These are phyloP conservation scores for Hsuehochloa calcarea DNA, from an alignment of 176 grass and related monocot genomes.

Conservation along the genomic window DNA sequence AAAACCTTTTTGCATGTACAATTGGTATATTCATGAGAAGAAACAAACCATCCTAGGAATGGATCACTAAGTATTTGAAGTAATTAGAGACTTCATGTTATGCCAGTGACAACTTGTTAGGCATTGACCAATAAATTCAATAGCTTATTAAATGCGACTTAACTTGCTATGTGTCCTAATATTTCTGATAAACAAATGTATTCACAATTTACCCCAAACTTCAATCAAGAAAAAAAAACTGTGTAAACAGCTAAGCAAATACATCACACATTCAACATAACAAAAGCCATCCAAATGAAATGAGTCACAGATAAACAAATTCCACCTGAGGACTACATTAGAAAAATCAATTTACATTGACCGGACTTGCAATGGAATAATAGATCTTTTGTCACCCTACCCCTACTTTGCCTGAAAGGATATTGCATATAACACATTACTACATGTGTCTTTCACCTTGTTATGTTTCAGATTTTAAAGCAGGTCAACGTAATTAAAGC, in stretches of 20 bases:
- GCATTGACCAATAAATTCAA: not conserved
- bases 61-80: not conserved
- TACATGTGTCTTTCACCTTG: not conserved
- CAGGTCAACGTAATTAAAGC: not conserved
- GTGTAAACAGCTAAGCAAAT: not conserved
- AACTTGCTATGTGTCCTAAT: not conserved
- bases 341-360: not conserved
- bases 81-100: not conserved
- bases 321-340: not conserved
- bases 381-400: not conserved
- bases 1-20: not conserved
- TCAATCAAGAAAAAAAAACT: not conserved
- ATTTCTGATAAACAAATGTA: not conserved
- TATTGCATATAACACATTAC: not conserved
- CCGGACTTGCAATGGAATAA: not conserved
- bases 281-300: not conserved
- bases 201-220: not conserved
- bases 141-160: not conserved
- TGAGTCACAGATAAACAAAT: not conserved
- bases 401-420: not conserved
- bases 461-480: conserved; percentile 14
- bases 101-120: not conserved
- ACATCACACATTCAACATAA: not conserved
- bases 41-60: not conserved
- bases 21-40: not conserved